Conservation (phyloP, 176 grass and related monocot species). For the Triticum turgidum region DNA sequence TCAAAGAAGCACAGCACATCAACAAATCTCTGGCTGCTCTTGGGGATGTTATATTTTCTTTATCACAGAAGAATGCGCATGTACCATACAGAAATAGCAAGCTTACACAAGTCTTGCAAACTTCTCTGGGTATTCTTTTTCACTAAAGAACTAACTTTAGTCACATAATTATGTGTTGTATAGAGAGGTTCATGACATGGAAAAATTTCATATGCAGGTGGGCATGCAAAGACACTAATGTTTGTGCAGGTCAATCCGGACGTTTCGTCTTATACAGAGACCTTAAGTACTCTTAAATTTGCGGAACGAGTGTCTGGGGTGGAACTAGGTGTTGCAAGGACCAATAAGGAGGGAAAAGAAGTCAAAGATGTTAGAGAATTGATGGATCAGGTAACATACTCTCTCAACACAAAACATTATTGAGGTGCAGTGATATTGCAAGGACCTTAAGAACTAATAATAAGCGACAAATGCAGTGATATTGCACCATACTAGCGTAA, state of each 20-base stretch:
- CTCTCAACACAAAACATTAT: not conserved
- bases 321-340: conserved; percentile 72
- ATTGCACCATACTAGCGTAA: not conserved
- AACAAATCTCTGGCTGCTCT: conserved; percentile 87
- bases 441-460: too few species aligned
- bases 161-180: conserved; percentile 9
- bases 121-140: conserved; percentile 64
- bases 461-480: not conserved
- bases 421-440: too few species aligned
- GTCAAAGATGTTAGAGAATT: conserved; percentile 78
- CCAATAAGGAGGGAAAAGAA: conserved; percentile 80
- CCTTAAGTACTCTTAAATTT: conserved; percentile 82
- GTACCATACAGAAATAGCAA: conserved; percentile 91
- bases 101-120: conserved; percentile 89
- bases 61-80: conserved; percentile 72
- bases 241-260: conserved; percentile 92
- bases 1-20: conserved; percentile 92
- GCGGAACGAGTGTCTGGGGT: conserved; percentile 81
- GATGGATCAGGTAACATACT: conserved; percentile 59
- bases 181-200: conserved; percentile 16
- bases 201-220: conserved; percentile 49
- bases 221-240: conserved; percentile 91
- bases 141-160: conserved; percentile 10
- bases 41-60: conserved; percentile 83
- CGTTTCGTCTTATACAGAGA: conserved; percentile 68